These are phyloP conservation scores for Ochromonas danica DNA, from an alignment of 108 stramenopile genomes.

Conservation along the genomic window DNA sequence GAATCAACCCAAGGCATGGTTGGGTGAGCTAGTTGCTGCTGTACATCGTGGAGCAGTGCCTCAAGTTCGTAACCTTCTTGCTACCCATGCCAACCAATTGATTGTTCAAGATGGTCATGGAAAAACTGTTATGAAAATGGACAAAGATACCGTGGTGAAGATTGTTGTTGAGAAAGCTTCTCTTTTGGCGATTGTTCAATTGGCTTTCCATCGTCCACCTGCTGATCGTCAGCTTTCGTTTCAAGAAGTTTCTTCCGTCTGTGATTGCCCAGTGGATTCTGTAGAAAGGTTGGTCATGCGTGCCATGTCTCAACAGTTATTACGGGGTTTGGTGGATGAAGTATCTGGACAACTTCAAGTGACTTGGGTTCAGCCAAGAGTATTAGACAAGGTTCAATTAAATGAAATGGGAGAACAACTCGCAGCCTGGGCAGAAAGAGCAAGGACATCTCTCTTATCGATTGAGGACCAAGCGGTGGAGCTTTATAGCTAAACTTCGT, in stretches of 20 bases:
- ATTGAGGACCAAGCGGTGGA: too few relatives aligned
- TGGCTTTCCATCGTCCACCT: conserved; percentile 85
- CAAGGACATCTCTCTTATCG: too few relatives aligned
- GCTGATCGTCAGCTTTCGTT: conserved; percentile 80
- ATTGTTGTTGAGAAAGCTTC: conserved; percentile 90
- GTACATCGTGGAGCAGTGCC: conserved; percentile 83
- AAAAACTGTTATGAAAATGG: too few relatives aligned
- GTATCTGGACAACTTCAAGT: conserved; percentile 64
- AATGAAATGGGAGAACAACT: conserved; percentile 70
- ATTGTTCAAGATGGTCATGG: too few relatives aligned
- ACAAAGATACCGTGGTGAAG: too few relatives aligned
- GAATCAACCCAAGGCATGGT: conserved; percentile 70
- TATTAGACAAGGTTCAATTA: conserved; percentile 75
- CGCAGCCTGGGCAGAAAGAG: conserved; percentile 52
- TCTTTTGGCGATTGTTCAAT: conserved; percentile 82
- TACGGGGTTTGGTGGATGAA: conserved; percentile 65
- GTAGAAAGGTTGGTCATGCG: conserved; percentile 98
- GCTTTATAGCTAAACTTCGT: too few relatives aligned
- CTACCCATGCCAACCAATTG: too few relatives aligned
- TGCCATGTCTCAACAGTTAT: conserved; percentile 83
- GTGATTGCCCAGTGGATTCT: conserved; percentile 71
- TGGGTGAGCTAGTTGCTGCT: conserved; percentile 75
- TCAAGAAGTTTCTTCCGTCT: conserved; percentile 73
- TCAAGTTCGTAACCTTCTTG: too few relatives aligned
- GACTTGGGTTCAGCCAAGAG: conserved; percentile 96